Base-by-base conservation (phyloP, 2,329 filamentous ascomycete genomes). In the Aspergillus pseudoterreus region DNA sequence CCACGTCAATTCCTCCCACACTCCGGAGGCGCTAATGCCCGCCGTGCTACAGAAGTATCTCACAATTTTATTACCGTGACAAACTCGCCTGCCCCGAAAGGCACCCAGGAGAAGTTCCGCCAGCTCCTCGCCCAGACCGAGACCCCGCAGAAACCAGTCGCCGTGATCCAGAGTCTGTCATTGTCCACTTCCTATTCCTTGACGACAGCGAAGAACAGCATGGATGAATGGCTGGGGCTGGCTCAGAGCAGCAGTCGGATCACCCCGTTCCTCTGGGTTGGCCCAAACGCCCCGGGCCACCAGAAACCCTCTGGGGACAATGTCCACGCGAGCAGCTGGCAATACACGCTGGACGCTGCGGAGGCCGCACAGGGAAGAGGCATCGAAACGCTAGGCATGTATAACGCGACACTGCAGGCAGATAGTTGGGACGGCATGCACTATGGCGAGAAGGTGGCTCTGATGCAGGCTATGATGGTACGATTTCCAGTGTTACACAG, bases 401-500 rank as follows among this genome's bases (percentile, higher is more conserved):
- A 71, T 56, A 77, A 76, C 59, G 59, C 72, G 46, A 76, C 73
- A 0, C 52, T 74, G 35, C 71, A 75, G 52, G 72, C 70, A 11
- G 61, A 58, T 10, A 72, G 67, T 48, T 67, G 57, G 59, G 71
- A 74, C 58, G 73, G 72, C 2, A 60, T 62, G 44, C 57, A 57
- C 47, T 75, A 72, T 57, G 71, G 69, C 3, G 67, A 70, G 52
- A 69, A 65, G 47, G 70, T 75, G 21, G 68, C 68, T 6, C 51
- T 77, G 53, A 70, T 75, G 35, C 69, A 75, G 57, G 73, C 71
- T 39, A 72, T 73, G 72, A 74, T 73, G 71, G 70, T 74, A 52
- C 59, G 59, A 43, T 49, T 47, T 30, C 48, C 15, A 27, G 21
- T 30, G 45, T 52, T 49, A 35, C 41, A 50, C 47, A 30, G 22